Base-by-base conservation (phyloP, 78 protist genomes). In the Dictyostelium brefeldianum region DNA sequence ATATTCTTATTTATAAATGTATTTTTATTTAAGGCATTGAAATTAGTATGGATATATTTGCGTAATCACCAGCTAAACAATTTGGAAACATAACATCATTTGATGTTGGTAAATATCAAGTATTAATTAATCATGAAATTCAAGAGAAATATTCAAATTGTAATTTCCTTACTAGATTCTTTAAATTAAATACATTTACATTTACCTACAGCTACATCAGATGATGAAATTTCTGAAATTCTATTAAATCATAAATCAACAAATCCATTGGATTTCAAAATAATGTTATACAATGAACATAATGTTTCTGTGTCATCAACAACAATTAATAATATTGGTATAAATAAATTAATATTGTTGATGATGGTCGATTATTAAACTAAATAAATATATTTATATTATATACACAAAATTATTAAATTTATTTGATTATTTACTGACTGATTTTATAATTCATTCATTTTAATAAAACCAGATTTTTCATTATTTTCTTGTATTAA, bases 361-460 rank as follows among this genome's bases (percentile, higher is more conserved):
- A 67, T 31, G 48, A 67, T 31, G 48, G 75, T 31, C 43, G 41
- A n/a, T n/a, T n/a, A n/a, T n/a, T n/a, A n/a, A n/a, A n/a, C n/a
- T n/a, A n/a, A n/a, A n/a, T n/a, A n/a, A n/a, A n/a, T n/a, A n/a
- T n/a, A 51, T 51, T 51, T 10, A 7, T 51, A 10, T 51, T 51
- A 10, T 7, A 10, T 10, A 51, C n/a, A n/a, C n/a, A n/a, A n/a
- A n/a, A n/a, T n/a, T n/a, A n/a, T n/a, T n/a, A n/a, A n/a, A n/a
- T n/a, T n/a, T n/a, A n/a, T n/a, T n/a, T n/a, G n/a, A n/a, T n/a
- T n/a, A n/a, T n/a, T n/a, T n/a, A n/a, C n/a, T n/a, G n/a, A n/a
- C n/a, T n/a, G n/a, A 56, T 57, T 62, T 62, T 62, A 62, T 62
- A 62, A 62, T 22, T 62, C 70, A 62, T 62, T 67, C 75, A 67